These are phyloP conservation scores for Ocimum tenuiflorum DNA, from an alignment of 257 asterid genomes.

Conservation along the genomic window DNA sequence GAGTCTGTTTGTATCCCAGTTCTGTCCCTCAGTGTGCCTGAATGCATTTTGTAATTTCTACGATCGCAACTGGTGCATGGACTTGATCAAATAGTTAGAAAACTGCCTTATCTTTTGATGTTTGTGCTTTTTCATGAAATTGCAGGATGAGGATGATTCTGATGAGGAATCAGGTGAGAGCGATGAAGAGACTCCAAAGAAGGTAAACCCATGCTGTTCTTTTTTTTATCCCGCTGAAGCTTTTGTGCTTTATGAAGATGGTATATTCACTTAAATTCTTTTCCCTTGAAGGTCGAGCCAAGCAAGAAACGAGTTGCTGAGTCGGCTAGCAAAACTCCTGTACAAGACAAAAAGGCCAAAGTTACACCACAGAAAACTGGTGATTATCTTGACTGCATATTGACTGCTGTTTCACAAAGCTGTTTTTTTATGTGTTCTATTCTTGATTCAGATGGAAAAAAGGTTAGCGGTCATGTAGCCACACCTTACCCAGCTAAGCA, in stretches of 20 bases:
- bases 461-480: conserved; percentile 64
- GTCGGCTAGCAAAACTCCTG: conserved; percentile 65
- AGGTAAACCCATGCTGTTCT: conserved; percentile 33
- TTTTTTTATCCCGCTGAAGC: no score
- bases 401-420: background rate
- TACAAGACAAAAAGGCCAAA: conserved; percentile 66
- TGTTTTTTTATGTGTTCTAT: background rate
- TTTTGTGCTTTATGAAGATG: background rate
- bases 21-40: background rate
- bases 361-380: conserved; percentile 83
- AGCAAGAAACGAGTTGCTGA: conserved; percentile 61
- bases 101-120: background rate
- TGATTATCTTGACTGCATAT: conserved; percentile 3
- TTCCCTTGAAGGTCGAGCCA: conserved; percentile 36
- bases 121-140: background rate
- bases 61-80: background rate
- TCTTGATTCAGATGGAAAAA: conserved; percentile 54
- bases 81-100: no score
- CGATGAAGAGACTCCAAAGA: conserved; percentile 79
- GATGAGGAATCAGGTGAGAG: conserved; percentile 47
- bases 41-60: background rate
- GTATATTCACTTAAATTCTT: background rate
- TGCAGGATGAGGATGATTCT: conserved; percentile 46
- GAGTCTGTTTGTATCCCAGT: background rate
- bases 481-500: conserved; percentile 87